Conservation (phyloP, 208 protist genomes). For the Acanthamoeba castellanii region DNA sequence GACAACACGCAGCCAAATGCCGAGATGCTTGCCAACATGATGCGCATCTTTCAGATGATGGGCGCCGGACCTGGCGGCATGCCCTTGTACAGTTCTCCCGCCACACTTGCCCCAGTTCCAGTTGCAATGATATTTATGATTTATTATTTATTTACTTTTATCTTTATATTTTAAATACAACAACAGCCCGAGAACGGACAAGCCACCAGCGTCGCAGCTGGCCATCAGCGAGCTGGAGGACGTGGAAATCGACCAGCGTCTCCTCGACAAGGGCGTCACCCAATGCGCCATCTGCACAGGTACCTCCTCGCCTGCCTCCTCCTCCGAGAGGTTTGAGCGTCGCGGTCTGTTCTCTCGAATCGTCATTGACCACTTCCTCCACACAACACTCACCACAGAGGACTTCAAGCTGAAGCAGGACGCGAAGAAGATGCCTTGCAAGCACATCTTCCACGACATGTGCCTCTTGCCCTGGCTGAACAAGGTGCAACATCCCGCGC, state of each 20-base stretch:
- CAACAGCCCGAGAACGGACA: slow-evolving; percentile 9
- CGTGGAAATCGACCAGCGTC: slow-evolving; percentile 36
- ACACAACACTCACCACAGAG: background rate
- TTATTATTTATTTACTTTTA: background rate
- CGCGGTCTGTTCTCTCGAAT: background rate
- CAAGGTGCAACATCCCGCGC: background rate
- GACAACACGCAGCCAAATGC: background rate
- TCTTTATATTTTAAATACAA: background rate
- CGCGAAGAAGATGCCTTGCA: slow-evolving; percentile 54
- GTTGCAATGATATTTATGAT: background rate
- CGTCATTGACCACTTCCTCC: background rate
- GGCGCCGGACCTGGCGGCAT: background rate
- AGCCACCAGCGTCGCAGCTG: slow-evolving; percentile 51
- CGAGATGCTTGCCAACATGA: background rate
- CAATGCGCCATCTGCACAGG: slow-evolving; percentile 58
- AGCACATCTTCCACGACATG: slow-evolving; percentile 56
- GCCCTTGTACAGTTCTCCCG: background rate
- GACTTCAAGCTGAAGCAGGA: slow-evolving; percentile 55
- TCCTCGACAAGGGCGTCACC: slow-evolving; percentile 50
- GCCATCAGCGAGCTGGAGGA: slow-evolving; percentile 68
- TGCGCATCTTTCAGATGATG: slow-evolving; percentile 4
- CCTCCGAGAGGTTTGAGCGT: background rate
- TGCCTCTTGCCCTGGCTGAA: slow-evolving; percentile 42
- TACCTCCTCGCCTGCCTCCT: background rate
- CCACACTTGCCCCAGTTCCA: background rate